Evolutionary conservation across 805 yeast species (phyloP).

Genomic region (Nakazawaea sp.): DNA sequence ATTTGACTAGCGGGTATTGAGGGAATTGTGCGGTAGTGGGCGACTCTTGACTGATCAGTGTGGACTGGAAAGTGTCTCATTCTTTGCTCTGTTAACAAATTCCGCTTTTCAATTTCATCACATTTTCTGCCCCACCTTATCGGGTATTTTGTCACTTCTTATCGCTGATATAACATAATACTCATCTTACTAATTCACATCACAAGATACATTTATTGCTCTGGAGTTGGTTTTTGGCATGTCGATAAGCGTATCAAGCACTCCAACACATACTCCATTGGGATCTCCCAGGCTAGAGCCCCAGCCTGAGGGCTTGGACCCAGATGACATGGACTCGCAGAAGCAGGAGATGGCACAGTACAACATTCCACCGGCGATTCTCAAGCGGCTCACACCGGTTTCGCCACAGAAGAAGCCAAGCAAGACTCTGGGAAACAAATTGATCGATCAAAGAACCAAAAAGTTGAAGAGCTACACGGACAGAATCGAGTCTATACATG

Average conservation of each 20-base stretch:
- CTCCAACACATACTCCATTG: not conserved
- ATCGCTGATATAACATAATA: too few species aligned
- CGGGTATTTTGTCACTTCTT: too few species aligned
- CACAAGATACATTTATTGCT: too few species aligned
- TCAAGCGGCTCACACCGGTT: conserved; percentile 9
- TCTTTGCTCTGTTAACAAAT: too few species aligned
- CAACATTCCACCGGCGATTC: conserved; percentile 2
- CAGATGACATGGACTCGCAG: not conserved
- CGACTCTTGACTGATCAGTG: too few species aligned
- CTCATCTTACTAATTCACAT: too few species aligned
- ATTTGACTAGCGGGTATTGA: too few species aligned
- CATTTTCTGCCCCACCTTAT: too few species aligned
- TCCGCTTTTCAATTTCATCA: too few species aligned
- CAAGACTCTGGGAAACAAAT: not conserved
- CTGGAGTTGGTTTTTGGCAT: too few species aligned
- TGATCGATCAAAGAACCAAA: not conserved
- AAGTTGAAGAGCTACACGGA: conserved; percentile 1
- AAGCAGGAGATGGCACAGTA: not conserved
- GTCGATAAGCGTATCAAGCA: not conserved
- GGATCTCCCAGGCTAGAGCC: not conserved
- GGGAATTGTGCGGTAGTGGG: too few species aligned
- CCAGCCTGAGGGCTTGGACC: not conserved
- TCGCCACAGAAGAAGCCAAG: conserved; percentile 6
- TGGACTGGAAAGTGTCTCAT: too few species aligned
- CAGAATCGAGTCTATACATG: not conserved